Conservation (phyloP, 176 grass and related monocot species). For the Lolium perenne region DNA sequence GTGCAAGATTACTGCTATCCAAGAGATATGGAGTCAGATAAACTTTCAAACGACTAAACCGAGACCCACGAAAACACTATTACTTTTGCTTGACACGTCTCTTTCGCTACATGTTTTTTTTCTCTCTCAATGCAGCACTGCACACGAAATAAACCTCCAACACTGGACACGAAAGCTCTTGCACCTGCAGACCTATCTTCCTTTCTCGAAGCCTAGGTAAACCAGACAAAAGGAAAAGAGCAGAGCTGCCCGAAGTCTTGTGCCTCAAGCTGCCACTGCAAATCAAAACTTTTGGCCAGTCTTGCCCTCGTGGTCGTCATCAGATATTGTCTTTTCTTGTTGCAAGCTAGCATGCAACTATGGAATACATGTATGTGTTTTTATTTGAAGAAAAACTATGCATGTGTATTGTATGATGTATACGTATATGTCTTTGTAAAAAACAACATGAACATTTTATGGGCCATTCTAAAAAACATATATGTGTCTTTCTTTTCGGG, state of each 20-base stretch:
- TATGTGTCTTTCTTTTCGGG: background rate
- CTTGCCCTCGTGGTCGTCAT: constrained; percentile 40
- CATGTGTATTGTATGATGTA: background rate
- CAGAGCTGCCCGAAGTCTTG: constrained; percentile 23
- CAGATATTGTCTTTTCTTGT: constrained; percentile 44
- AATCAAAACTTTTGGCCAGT: constrained; percentile 22
- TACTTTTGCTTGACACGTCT: background rate
- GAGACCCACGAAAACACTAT: background rate
- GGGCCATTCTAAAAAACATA: background rate
- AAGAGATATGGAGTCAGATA: background rate
- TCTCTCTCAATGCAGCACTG: background rate
- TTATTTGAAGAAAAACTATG: background rate
- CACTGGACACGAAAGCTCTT: constrained; percentile 48
- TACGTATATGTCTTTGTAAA: background rate
- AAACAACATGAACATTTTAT: background rate
- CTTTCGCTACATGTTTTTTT: background rate
- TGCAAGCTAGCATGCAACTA: constrained; percentile 33
- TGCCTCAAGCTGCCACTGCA: constrained; percentile 35
- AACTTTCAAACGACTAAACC: background rate
- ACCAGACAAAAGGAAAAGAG: constrained; percentile 23
- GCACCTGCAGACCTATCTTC: constrained; percentile 34
- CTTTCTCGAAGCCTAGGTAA: background rate
- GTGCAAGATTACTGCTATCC: background rate
- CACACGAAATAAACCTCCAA: background rate
- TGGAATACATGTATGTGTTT: background rate